Evolutionary conservation across 2,329 filamentous ascomycete genomes (phyloP).

Genomic region (Westerdykella sp.): DNA sequence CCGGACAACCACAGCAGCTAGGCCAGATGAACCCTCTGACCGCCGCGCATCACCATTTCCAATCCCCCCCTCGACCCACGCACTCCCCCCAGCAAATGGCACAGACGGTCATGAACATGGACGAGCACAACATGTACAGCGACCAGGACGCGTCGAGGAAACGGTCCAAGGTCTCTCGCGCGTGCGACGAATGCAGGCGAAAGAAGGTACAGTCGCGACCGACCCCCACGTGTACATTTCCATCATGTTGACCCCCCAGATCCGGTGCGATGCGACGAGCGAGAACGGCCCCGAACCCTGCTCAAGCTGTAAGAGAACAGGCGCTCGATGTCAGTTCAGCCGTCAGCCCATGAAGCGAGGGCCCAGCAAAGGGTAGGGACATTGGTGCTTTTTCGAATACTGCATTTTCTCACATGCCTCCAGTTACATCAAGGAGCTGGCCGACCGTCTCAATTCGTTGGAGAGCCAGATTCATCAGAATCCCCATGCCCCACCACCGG

Average conservation of each 20-base stretch:
- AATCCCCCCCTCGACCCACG: conserved; percentile 29
- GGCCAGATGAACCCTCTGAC: conserved; percentile 22
- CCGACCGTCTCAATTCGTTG: conserved; percentile 34
- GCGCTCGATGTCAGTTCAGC: conserved; percentile 37
- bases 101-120: conserved; percentile 34
- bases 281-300: conserved; percentile 38
- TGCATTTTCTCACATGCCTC: conserved; percentile 8
- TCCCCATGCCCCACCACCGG: conserved; percentile 17
- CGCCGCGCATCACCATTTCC: conserved; percentile 30
- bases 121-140: conserved; percentile 29
- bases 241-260: conserved; percentile 23
- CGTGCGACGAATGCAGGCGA: conserved; percentile 38
- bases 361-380: conserved; percentile 36
- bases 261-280: conserved; percentile 37
- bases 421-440: conserved; percentile 39
- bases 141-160: conserved; percentile 33
- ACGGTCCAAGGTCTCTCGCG: conserved; percentile 38
- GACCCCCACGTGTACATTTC: neutral
- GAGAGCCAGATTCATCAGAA: conserved; percentile 33
- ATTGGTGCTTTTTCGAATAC: neutral
- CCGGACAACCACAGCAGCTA: conserved; percentile 24
- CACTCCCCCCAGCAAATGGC: conserved; percentile 38
- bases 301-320: conserved; percentile 37
- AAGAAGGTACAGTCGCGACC: conserved; percentile 31
- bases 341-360: conserved; percentile 39